A percentile compares a stretch with the other conserved stretches of the same genome.
Evolutionary conservation across 805 yeast species (phyloP).

Genomic region (Scheffersomyces coipomensis): DNA sequence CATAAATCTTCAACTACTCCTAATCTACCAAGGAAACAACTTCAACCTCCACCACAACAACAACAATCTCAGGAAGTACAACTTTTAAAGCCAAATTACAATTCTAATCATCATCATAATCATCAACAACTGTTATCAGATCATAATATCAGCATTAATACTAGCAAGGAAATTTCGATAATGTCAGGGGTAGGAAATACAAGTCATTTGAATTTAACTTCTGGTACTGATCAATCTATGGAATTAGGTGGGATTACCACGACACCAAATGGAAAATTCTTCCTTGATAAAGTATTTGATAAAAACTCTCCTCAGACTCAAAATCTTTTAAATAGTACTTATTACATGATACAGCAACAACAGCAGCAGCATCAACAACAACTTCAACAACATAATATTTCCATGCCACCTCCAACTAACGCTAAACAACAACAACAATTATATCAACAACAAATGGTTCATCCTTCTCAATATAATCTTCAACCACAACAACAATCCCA

Average conservation of each 20-base stretch:
- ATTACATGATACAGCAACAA: conserved; percentile 4
- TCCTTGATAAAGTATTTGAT: conserved; percentile 39
- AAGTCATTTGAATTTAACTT: conserved; percentile 27
- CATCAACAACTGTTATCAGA: conserved; percentile 6
- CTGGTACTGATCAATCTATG: conserved; percentile 35
- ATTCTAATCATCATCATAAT: not conserved
- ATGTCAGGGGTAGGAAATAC: conserved; percentile 29
- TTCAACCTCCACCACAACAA: not conserved
- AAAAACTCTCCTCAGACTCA: conserved; percentile 33
- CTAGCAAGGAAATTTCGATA: conserved; percentile 26
- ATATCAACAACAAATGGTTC: conserved; percentile 1
- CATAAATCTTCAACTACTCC: not conserved
- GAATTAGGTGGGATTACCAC: conserved; percentile 36
- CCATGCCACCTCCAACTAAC: conserved; percentile 29
- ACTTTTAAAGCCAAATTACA: not conserved
- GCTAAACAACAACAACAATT: conserved; percentile 5
- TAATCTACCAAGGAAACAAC: not conserved
- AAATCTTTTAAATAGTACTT: conserved; percentile 15
- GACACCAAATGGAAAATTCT: conserved; percentile 40
- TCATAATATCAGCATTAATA: conserved; percentile 12
- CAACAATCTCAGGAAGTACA: not conserved
- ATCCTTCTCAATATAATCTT: not conserved
- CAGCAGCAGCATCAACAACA: conserved; percentile 5
- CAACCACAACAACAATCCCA: conserved; percentile 11
- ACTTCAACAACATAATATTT: conserved; percentile 13